Conservation (phyloP, 1,284 basidiomycete species). For the Violaceomyces palustris region DNA sequence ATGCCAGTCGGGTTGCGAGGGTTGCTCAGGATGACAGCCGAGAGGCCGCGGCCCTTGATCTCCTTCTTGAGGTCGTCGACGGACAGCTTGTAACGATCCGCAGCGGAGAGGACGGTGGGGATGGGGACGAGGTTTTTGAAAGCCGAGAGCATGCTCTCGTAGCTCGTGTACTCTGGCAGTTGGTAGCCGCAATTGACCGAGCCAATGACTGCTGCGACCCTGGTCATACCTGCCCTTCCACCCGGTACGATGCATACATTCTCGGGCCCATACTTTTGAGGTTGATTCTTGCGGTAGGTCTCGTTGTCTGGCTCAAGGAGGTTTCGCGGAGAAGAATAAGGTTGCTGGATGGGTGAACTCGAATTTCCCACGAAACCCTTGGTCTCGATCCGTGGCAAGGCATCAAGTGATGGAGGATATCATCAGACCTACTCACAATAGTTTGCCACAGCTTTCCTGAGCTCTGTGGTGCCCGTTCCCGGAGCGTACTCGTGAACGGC, state of each 20-base stretch:
- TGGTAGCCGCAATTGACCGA: slow-evolving; percentile 66
- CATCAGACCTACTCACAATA: slow-evolving; percentile 5
- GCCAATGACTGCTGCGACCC: slow-evolving; percentile 83
- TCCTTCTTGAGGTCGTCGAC: slow-evolving; percentile 58
- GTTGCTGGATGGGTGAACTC: no score
- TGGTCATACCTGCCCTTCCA: slow-evolving; percentile 77
- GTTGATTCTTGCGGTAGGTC: slow-evolving; percentile 73
- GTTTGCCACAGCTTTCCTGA: slow-evolving; percentile 41
- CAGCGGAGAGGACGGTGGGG: slow-evolving; percentile 54
- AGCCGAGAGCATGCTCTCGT: slow-evolving; percentile 68
- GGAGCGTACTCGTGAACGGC: slow-evolving; percentile 78
- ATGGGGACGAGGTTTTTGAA: slow-evolving; percentile 75
- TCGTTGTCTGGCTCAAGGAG: no score
- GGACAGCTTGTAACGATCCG: slow-evolving; percentile 67
- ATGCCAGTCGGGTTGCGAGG: slow-evolving; percentile 89
- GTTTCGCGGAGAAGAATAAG: slow-evolving; percentile 55
- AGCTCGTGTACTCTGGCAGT: slow-evolving; percentile 75
- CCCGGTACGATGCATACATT: slow-evolving; percentile 85
- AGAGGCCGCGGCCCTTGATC: slow-evolving; percentile 60
- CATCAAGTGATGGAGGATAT: no score
- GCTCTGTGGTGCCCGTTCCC: slow-evolving; percentile 77
- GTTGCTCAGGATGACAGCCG: slow-evolving; percentile 82
- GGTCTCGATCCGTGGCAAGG: no score
- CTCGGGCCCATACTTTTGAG: slow-evolving; percentile 78
- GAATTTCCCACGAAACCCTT: no score